These are phyloP conservation scores for Sporothrix euskadiensis DNA, from an alignment of 2,329 filamentous ascomycete genomes.

Conservation along the genomic window DNA sequence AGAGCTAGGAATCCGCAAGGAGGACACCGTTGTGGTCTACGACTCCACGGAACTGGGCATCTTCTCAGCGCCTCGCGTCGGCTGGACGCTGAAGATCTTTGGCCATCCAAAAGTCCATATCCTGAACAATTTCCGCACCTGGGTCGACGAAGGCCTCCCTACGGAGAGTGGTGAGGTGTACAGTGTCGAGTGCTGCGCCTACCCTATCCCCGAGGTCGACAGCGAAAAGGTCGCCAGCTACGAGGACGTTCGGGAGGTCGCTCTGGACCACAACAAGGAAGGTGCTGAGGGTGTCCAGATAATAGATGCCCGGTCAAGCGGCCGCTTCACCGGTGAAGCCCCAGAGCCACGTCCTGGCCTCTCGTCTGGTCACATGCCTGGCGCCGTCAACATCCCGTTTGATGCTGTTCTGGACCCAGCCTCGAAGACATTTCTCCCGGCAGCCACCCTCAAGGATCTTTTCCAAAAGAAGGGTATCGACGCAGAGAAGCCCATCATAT, in stretches of 20 bases:
- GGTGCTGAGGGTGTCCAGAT: conserved; percentile 82
- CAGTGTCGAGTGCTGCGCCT: conserved; percentile 64
- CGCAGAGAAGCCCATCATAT: conserved; percentile 76
- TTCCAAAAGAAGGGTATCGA: conserved; percentile 82
- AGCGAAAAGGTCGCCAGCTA: conserved; percentile 70
- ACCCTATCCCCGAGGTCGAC: conserved; percentile 64
- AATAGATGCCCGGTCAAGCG: conserved; percentile 78
- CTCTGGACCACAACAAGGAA: conserved; percentile 75
- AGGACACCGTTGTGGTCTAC: conserved; percentile 92
- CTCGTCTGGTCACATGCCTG: conserved; percentile 87
- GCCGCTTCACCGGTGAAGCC: conserved; percentile 77
- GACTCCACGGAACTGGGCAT: conserved; percentile 89
- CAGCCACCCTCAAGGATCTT: conserved; percentile 69
- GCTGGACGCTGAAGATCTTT: conserved; percentile 89
- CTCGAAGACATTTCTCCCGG: conserved; percentile 76
- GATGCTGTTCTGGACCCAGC: conserved; percentile 75
- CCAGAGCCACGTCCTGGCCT: conserved; percentile 85
- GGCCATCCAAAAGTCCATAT: conserved; percentile 87
- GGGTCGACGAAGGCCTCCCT: conserved; percentile 80
- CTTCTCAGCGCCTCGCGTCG: conserved; percentile 89
- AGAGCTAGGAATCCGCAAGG: conserved; percentile 77
- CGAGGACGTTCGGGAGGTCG: conserved; percentile 78
- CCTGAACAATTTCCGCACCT: conserved; percentile 93
- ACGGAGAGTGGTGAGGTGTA: conserved; percentile 77
- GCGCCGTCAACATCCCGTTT: conserved; percentile 80